These are phyloP conservation scores for Nicotiana attenuata DNA, from an alignment of 257 asterid species.

Conservation along the genomic window DNA sequence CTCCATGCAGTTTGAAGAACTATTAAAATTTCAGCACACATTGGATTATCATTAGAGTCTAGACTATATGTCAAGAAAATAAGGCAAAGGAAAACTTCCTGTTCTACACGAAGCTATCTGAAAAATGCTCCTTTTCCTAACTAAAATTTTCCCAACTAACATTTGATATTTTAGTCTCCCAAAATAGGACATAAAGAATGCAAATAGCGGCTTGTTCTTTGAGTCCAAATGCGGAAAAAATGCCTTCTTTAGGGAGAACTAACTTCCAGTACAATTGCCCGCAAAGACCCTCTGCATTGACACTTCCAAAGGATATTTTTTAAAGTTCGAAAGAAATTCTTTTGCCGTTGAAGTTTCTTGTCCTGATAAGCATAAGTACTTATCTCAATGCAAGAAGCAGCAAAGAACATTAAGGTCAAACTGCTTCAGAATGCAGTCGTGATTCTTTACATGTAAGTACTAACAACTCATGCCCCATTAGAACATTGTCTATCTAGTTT, in stretches of 20 bases:
- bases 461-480: background rate
- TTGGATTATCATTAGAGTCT: background rate
- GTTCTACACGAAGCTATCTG: background rate
- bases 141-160: background rate
- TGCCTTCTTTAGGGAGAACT: background rate
- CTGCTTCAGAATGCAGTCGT: background rate
- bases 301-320: background rate
- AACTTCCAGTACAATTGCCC: background rate
- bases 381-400: background rate
- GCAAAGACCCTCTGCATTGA: background rate
- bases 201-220: background rate
- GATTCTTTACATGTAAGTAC: background rate
- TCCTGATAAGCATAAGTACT: background rate
- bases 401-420: background rate
- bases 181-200: background rate
- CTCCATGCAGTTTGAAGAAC: constrained; percentile 69
- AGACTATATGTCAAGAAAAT: background rate
- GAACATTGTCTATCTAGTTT: no score
- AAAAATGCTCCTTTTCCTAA: background rate
- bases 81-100: background rate
- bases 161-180: background rate
- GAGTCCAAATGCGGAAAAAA: background rate
- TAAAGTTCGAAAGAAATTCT: background rate
- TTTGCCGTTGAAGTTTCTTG: background rate
- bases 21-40: constrained; percentile 14